Conservation (phyloP, 352 stramenopile genomes). For the Globisporangium perplexum region DNA sequence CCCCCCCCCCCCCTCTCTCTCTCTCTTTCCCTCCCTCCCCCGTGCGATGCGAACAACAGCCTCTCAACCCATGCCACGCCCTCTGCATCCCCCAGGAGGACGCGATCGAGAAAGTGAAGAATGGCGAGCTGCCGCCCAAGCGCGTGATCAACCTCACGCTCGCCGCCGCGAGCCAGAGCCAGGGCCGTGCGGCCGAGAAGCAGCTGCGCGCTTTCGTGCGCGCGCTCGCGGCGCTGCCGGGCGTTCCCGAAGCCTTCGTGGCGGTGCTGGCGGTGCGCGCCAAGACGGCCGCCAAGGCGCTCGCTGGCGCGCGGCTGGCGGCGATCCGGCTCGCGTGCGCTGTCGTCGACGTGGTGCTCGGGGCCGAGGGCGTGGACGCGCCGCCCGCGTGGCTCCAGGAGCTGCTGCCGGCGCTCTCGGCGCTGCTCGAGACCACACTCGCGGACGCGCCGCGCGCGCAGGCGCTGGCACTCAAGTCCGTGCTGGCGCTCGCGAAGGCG, state of each 20-base stretch:
- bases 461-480: constrained; percentile 30
- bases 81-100: constrained; percentile 31
- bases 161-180: constrained; percentile 39
- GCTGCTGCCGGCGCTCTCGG: constrained; percentile 39
- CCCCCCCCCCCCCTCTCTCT: not conserved
- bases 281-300: constrained; percentile 39
- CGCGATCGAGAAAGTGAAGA: constrained; percentile 52
- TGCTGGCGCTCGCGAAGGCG: constrained; percentile 40
- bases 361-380: constrained; percentile 1
- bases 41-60: not conserved
- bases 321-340: constrained; percentile 50
- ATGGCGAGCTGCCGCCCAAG: constrained; percentile 55
- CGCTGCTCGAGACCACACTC: constrained; percentile 53
- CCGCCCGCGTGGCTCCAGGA: constrained; percentile 34
- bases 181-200: constrained; percentile 47
- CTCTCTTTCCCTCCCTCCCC: not conserved
- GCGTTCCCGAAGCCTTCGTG: constrained; percentile 46
- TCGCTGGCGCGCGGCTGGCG: constrained; percentile 45
- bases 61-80: not conserved
- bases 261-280: constrained; percentile 32
- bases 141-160: constrained; percentile 58
- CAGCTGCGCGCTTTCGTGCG: constrained; percentile 49
- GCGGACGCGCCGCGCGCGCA: constrained; percentile 38
- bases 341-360: constrained; percentile 35
- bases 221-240: constrained; percentile 25